Conservation (phyloP, 1,284 basidiomycete species). For the Cystobasidium slooffiae region DNA sequence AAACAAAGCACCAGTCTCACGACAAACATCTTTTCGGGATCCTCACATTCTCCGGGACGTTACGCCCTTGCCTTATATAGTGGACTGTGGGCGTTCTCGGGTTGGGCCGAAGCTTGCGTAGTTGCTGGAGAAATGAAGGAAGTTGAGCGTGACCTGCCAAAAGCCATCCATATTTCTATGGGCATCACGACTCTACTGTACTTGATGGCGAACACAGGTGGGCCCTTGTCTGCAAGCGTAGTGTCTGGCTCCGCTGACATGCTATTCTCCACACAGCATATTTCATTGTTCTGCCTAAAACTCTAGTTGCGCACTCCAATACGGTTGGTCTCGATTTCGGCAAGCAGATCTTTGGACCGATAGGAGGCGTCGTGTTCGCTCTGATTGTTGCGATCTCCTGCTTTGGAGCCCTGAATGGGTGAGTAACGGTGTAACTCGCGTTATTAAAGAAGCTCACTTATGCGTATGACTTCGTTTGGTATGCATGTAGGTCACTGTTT, state of each 20-base stretch:
- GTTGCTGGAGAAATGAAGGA: slow-evolving; percentile 90
- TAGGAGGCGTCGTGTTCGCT: slow-evolving; percentile 86
- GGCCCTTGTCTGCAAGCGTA: not conserved
- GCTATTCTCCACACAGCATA: slow-evolving; percentile 79
- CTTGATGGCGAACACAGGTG: slow-evolving; percentile 48
- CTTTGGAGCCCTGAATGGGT: slow-evolving; percentile 83
- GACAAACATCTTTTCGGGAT: slow-evolving; percentile 70
- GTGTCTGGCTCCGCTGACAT: slow-evolving; percentile 55
- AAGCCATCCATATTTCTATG: slow-evolving; percentile 88
- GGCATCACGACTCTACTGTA: slow-evolving; percentile 67
- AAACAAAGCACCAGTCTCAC: slow-evolving; percentile 54
- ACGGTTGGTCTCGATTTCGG: slow-evolving; percentile 96
- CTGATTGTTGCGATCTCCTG: slow-evolving; percentile 90
- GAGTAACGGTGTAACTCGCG: slow-evolving; percentile 7
- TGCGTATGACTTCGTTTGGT: not conserved
- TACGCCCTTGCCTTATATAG: slow-evolving; percentile 95
- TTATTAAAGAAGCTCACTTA: not conserved
- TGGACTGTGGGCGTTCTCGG: slow-evolving; percentile 75
- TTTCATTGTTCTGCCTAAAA: slow-evolving; percentile 87
- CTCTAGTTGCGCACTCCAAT: slow-evolving; percentile 64
- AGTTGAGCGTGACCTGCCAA: slow-evolving; percentile 82
- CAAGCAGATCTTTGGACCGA: slow-evolving; percentile 76
- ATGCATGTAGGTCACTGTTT: slow-evolving; percentile 11
- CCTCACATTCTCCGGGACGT: slow-evolving; percentile 75
- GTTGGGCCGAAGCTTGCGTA: slow-evolving; percentile 68